phyloP scores from a whole-genome alignment of 2,329 filamentous ascomycete species.

The Talaromyces sp. region DNA sequence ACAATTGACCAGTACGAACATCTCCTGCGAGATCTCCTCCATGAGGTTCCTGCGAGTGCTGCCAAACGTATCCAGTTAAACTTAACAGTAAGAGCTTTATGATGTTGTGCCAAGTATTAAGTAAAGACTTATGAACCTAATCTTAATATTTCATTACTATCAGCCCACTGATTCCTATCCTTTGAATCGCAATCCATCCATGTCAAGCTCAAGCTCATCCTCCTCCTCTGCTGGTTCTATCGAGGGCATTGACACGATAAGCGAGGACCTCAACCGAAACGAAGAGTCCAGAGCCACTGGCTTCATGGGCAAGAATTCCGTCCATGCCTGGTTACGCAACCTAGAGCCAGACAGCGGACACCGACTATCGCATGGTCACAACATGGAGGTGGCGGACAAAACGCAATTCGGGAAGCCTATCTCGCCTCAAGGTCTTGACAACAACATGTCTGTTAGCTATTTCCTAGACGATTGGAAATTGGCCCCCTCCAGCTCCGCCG shows the following conservation, averaged over 20 bases:
- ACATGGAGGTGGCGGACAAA: background rate
- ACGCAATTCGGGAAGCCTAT: background rate
- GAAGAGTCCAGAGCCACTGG: constrained; percentile 36
- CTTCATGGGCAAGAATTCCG: constrained; percentile 45
- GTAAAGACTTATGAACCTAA: constrained; percentile 1
- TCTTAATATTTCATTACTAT: background rate
- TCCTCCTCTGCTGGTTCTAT: constrained; percentile 36
- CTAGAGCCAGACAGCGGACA: background rate
- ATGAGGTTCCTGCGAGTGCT: constrained; percentile 12
- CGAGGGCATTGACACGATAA: constrained; percentile 39
- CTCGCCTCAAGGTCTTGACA: background rate
- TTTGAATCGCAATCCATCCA: constrained; percentile 19
- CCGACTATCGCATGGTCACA: background rate
- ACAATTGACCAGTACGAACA: constrained; percentile 8
- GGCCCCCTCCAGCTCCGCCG: constrained; percentile 31
- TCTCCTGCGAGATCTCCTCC: constrained; percentile 12
- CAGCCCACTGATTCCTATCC: background rate
- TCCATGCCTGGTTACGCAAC: constrained; percentile 42
- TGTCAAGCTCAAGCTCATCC: constrained; percentile 24
- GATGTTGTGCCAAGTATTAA: background rate
- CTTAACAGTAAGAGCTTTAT: constrained; percentile 12
- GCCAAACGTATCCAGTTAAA: constrained; percentile 11
- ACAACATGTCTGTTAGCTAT: constrained; percentile 33
- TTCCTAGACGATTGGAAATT: constrained; percentile 35
- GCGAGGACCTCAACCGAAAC: constrained; percentile 41